Evolutionary conservation across 108 stramenopile species (phyloP).

Genomic region (Chaetoceros muelleri): DNA sequence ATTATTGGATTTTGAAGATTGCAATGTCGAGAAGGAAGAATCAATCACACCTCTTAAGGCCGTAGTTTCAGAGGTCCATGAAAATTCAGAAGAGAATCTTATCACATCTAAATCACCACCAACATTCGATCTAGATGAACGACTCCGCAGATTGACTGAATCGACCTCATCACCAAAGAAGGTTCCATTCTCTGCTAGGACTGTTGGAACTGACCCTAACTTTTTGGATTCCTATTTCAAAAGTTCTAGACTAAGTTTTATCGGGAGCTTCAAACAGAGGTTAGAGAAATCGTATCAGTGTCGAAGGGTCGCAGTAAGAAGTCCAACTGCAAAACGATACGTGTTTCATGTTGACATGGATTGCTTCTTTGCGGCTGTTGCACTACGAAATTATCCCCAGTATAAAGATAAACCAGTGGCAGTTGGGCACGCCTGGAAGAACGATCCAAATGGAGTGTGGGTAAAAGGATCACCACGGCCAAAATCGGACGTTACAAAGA

Average conservation of each 20-base stretch:
- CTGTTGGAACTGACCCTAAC: slow-evolving; percentile 67
- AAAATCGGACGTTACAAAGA: slow-evolving; percentile 18
- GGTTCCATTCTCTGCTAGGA: too few relatives aligned
- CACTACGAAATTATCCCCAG: slow-evolving; percentile 71
- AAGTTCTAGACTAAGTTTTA: slow-evolving; percentile 58
- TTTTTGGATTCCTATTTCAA: slow-evolving; percentile 64
- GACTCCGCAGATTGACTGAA: too few relatives aligned
- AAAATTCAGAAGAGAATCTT: too few relatives aligned
- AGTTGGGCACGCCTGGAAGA: slow-evolving; percentile 67
- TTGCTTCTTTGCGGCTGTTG: slow-evolving; percentile 90
- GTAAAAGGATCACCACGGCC: slow-evolving; percentile 1
- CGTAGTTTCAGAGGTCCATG: too few relatives aligned
- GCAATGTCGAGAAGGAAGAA: too few relatives aligned
- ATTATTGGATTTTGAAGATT: too few relatives aligned
- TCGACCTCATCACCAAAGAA: too few relatives aligned
- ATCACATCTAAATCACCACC: too few relatives aligned
- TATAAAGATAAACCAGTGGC: slow-evolving; percentile 75
- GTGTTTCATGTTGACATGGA: slow-evolving; percentile 95
- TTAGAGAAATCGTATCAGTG: not conserved
- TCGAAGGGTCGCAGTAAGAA: not conserved
- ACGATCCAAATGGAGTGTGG: slow-evolving; percentile 4
- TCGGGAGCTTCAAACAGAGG: slow-evolving; percentile 73
- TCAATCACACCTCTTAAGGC: too few relatives aligned
- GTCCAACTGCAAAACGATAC: slow-evolving; percentile 32
- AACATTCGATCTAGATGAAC: too few relatives aligned